phyloP scores from a whole-genome alignment of 139 green algal genomes.

The Volvox africanus region DNA sequence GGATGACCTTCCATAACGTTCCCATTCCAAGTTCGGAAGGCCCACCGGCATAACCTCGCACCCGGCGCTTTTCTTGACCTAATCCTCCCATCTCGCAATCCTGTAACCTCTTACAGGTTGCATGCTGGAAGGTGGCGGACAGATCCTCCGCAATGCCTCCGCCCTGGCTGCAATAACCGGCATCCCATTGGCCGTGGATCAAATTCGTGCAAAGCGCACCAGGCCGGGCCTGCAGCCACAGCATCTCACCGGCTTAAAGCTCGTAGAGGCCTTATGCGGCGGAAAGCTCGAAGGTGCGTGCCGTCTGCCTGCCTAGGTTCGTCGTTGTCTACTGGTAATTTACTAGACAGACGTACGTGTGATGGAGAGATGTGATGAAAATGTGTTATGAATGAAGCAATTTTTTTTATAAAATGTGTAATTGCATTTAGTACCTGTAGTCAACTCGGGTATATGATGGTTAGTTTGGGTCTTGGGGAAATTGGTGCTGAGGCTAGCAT shows the following conservation, averaged over 20 bases:
- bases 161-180: constrained; percentile 74
- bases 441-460: too few relatives aligned
- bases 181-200: constrained; percentile 46
- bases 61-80: not conserved
- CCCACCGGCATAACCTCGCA: not conserved
- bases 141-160: constrained; percentile 83
- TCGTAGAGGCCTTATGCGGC: constrained; percentile 66
- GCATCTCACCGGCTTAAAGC: constrained; percentile 76
- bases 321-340: too few relatives aligned
- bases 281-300: constrained; percentile 60
- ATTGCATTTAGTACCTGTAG: too few relatives aligned
- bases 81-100: not conserved
- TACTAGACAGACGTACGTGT: too few relatives aligned
- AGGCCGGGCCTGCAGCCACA: constrained; percentile 69
- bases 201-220: constrained; percentile 37
- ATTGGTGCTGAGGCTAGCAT: too few relatives aligned
- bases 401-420: too few relatives aligned
- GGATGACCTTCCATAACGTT: not conserved
- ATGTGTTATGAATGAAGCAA: too few relatives aligned
- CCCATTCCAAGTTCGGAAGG: not conserved
- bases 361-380: too few relatives aligned
- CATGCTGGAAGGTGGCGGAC: constrained; percentile 84
- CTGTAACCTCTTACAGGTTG: constrained; percentile 57
- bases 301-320: too few relatives aligned
- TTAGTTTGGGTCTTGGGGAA: too few relatives aligned